Base-by-base conservation (phyloP, 371 early-diverging fungal species). In the Mucor piriformis region DNA sequence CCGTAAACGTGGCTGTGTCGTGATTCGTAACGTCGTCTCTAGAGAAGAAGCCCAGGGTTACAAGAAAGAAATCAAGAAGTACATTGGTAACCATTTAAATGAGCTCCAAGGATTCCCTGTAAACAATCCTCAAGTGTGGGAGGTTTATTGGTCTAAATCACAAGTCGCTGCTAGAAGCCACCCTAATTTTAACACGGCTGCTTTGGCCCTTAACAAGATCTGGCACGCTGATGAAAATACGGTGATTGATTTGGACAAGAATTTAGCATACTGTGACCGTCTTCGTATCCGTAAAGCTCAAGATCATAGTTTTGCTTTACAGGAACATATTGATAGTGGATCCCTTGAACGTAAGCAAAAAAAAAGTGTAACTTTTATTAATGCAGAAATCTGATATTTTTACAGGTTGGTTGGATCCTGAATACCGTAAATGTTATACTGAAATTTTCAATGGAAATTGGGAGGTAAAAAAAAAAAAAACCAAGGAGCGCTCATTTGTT, bases 311-410 rank as follows among this genome's bases (percentile, higher is more conserved):
- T 74, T 77, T 48, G 63, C 56, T 16, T 61, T 75, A n/a, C 64
- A 52, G 4, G 75, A 71, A 15, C 78, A 73, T 50, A 50, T 78
- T 37, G 75, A 78, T 42, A 70, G 73, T 49, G 75, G 73, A 3
- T 74, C 75, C 4, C 16, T 74, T 29, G 75, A 78, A 59, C 63
- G 63, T 51, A 59, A 51, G 34, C 12, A 16, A 4, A n/a, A 29
- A 0, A 29, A 29, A 29, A 29, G 29, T 6, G 10, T 44, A 24
- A 18, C 10, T 23, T 10, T 7, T 6, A 8, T 24, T 23, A 4
- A 16, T 23, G 12, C 21, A 16, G 18, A 43, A 16, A 21, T 20
- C 7, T 12, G 25, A 23, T 24, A 32, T 20, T 2, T 48, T 8
- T 49, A 3, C 49, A 59, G 64, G 67, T 35, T 69, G 69, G 69